A percentile compares a stretch with the other conserved stretches of the same genome.
phyloP scores from a whole-genome alignment of 2,329 filamentous ascomycete genomes.

The Proliferodiscus dingleyae region DNA sequence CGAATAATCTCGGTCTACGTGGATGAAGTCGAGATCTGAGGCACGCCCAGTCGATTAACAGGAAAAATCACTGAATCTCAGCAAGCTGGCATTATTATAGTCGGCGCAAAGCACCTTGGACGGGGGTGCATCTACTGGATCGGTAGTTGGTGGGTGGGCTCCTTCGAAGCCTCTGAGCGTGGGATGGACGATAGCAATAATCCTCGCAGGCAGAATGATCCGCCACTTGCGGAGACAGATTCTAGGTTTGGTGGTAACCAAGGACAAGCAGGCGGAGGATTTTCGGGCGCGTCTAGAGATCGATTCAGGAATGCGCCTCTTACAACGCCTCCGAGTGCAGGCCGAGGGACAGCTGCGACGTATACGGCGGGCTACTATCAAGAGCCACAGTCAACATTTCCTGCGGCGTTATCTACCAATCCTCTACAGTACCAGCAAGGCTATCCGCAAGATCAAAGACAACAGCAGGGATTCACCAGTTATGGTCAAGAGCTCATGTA shows the following conservation, averaged over 20 bases:
- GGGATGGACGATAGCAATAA: conserved; percentile 77
- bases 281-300: conserved; percentile 30
- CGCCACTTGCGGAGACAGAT: conserved; percentile 56
- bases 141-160: conserved; percentile 51
- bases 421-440: conserved; percentile 34
- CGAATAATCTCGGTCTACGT: too few relatives aligned
- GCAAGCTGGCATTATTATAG: conserved; percentile 62
- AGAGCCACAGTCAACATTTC: conserved; percentile 47
- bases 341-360: conserved; percentile 43
- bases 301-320: conserved; percentile 46
- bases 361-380: conserved; percentile 58
- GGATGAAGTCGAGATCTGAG: too few relatives aligned
- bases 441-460: conserved; percentile 48
- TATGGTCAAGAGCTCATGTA: conserved; percentile 73
- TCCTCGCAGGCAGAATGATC: conserved; percentile 70
- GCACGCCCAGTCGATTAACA: too few relatives aligned
- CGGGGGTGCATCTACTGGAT: conserved; percentile 59
- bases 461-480: conserved; percentile 48
- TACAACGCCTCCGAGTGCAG: conserved; percentile 40
- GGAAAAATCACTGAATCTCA: too few relatives aligned
- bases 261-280: conserved; percentile 23
- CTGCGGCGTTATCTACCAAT: conserved; percentile 31
- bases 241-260: conserved; percentile 42
- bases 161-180: conserved; percentile 46
- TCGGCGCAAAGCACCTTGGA: conserved; percentile 58